These are phyloP conservation scores for Aspergillus floridensis DNA, from an alignment of 2,329 filamentous ascomycete genomes.

Conservation along the genomic window DNA sequence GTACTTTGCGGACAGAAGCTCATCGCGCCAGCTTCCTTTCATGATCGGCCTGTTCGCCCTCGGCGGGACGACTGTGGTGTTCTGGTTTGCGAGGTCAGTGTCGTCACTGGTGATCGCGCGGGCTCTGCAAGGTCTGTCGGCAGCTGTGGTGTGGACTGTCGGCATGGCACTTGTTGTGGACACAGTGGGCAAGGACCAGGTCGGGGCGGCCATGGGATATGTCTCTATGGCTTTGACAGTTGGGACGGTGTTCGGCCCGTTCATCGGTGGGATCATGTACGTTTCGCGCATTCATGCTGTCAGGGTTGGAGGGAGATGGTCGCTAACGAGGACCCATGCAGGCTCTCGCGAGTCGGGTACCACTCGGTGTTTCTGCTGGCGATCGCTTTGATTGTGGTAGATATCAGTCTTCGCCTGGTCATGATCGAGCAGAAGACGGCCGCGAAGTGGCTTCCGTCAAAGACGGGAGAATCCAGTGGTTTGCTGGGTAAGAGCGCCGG, in stretches of 20 bases:
- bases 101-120: conserved; percentile 51
- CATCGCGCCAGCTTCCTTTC: conserved; percentile 56
- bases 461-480: conserved; percentile 10
- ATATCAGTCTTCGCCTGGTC: conserved; percentile 59
- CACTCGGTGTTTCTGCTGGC: conserved; percentile 33
- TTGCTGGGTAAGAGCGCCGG: background rate
- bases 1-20: conserved; percentile 52
- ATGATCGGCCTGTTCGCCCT: conserved; percentile 55
- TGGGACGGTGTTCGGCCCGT: conserved; percentile 56
- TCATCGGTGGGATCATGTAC: conserved; percentile 59
- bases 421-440: conserved; percentile 51
- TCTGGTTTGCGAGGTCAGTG: conserved; percentile 52
- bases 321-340: background rate
- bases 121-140: conserved; percentile 57
- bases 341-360: conserved; percentile 27
- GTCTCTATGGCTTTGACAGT: conserved; percentile 54
- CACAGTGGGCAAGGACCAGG: conserved; percentile 55
- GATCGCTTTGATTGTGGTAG: conserved; percentile 53
- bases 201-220: conserved; percentile 60
- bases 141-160: conserved; percentile 60
- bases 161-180: conserved; percentile 59
- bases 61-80: conserved; percentile 53
- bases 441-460: conserved; percentile 12
- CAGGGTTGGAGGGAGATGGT: background rate
- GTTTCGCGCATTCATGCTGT: conserved; percentile 5